Evolutionary conservation across 768 basidiomycete species (phyloP).

Genomic region (Suillus bovinus): DNA sequence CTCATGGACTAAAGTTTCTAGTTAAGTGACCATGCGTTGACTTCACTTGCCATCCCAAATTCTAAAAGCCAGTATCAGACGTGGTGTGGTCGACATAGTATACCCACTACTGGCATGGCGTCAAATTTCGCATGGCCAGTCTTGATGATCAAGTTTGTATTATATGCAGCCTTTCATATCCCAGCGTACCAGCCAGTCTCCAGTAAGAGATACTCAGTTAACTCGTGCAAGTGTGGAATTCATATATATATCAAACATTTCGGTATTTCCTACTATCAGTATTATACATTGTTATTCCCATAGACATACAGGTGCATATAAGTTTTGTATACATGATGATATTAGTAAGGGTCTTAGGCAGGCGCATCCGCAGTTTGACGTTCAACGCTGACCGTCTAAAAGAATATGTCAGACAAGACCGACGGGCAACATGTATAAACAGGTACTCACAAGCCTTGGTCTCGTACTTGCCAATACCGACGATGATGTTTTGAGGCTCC

Average conservation of each 20-base stretch:
- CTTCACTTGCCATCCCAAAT: too few relatives aligned
- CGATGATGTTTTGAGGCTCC: conserved; percentile 79
- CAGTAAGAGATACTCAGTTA: not conserved
- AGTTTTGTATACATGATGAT: not conserved
- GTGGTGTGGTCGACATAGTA: not conserved
- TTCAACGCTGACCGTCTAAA: conserved; percentile 14
- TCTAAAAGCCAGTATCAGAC: not conserved
- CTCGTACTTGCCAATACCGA: conserved; percentile 60
- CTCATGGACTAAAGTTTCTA: not conserved
- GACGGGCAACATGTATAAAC: not conserved
- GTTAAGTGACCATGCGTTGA: not conserved
- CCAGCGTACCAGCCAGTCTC: not conserved
- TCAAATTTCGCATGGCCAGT: not conserved
- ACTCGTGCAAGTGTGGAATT: not conserved
- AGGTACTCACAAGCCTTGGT: conserved; percentile 44
- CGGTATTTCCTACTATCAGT: not conserved
- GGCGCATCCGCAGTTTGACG: not conserved
- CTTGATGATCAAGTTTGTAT: too few relatives aligned
- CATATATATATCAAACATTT: not conserved
- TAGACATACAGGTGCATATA: not conserved
- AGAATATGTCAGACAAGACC: not conserved
- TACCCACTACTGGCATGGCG: not conserved
- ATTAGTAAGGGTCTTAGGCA: not conserved
- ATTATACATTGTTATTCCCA: not conserved
- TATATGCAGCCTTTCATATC: not conserved